Base-by-base conservation (phyloP, 148 eudicot genomes). In the Talinum fruticosum region DNA sequence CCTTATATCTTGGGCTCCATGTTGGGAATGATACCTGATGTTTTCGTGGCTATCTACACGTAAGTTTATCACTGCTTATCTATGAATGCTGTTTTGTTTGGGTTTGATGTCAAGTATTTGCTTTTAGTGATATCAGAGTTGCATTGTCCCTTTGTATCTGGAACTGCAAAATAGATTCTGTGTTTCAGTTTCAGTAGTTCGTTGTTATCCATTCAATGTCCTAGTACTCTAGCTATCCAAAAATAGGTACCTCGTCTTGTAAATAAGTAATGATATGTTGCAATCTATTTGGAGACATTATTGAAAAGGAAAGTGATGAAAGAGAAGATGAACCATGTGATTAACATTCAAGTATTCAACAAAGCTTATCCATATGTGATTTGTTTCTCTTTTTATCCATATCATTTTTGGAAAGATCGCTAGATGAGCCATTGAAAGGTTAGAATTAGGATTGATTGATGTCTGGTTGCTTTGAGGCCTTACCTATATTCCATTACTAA, bases 1-100 rank as follows among this genome's bases (percentile, higher is more conserved):
- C 99, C 99, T n/a, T 95, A 92, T 76, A 81, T 95, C 49, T 61
- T 89, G 80, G 99, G 94, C 21, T 87, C 99, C 8, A 79, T 89
- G 72, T 82, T 91, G 71, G 99, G 99, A 35, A 91, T 90, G 88
- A 87, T 90, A 76, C 99, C 99, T 77, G 99, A 95, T 80, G 85
- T 93, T 49, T 84, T 95, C 51, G 90, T 91, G 67, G 90, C 99
- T 36, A 84, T 95, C 79, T 95, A 95, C 86, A 92, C 97, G 99
- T 95, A 90, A 80, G 91, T 76, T 79, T 64, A 75, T 67, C 66
- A 66, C 45, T 74, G 78, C 61, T 69, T 81, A 61, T 78, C 32
- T 45, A 30, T 71, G 62, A 73, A 70, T 77, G 33, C 12, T 53
- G 66, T 51, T 33, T 38, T 68, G 30, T 33, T 76, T 59, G 13